Evolutionary conservation across 225 moss, liverwort and hornwort genomes (phyloP).

Genomic region (Neckera pumila): DNA sequence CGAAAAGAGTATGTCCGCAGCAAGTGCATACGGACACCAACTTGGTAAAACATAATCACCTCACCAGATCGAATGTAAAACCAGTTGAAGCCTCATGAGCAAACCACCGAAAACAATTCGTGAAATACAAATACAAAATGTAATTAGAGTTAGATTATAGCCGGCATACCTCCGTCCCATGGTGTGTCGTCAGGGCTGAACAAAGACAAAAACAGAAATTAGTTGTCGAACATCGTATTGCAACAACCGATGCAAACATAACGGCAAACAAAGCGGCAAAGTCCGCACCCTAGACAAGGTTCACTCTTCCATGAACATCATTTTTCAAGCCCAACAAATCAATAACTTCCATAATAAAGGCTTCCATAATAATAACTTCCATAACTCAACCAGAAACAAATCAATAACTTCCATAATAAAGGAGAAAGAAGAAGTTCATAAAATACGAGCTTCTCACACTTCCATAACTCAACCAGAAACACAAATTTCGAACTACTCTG

Average conservation of each 20-base stretch:
- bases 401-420: no score
- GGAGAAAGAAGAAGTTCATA: no score
- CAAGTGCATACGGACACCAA: background rate
- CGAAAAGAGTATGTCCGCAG: background rate
- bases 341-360: background rate
- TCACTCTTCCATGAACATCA: background rate
- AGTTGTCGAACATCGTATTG: background rate
- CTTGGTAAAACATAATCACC: background rate
- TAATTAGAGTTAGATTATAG: background rate
- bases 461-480: no score
- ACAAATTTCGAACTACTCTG: background rate
- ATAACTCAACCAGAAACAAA: no score
- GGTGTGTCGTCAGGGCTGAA: slow-evolving; percentile 95
- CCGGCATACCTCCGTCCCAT: slow-evolving; percentile 82
- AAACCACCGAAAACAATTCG: background rate
- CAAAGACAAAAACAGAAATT: slow-evolving; percentile 1
- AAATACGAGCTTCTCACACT: no score
- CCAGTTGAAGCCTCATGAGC: background rate
- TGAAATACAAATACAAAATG: background rate
- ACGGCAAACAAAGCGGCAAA: background rate
- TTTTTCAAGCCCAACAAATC: background rate
- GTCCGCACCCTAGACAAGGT: background rate
- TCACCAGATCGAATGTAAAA: background rate
- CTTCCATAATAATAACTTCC: no score
- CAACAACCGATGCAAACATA: background rate